These are phyloP conservation scores for Fusarium longipes DNA, from an alignment of 2,329 filamentous ascomycete genomes.

Conservation along the genomic window DNA sequence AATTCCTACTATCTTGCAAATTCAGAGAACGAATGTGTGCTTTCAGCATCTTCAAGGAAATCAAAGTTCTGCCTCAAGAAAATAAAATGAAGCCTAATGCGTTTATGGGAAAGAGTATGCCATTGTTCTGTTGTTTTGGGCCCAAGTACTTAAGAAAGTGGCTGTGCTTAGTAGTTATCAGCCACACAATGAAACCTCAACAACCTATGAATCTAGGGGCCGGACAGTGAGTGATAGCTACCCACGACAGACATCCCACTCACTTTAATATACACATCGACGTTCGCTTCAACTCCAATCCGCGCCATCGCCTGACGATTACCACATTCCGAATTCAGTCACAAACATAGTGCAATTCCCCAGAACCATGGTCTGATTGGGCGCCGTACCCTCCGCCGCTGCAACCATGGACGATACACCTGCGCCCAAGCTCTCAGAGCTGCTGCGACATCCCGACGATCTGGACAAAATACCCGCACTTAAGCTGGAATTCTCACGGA, in stretches of 20 bases:
- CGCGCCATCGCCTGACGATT: neutral
- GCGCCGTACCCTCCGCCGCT: constrained; percentile 29
- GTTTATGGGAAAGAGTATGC: neutral
- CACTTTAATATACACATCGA: constrained; percentile 17
- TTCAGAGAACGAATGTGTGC: neutral
- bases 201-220: constrained; percentile 5
- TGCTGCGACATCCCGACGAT: constrained; percentile 94
- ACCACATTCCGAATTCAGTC: neutral
- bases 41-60: neutral
- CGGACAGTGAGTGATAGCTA: constrained; percentile 33
- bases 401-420: constrained; percentile 66
- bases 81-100: too few relatives aligned
- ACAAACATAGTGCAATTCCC: neutral
- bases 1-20: neutral
- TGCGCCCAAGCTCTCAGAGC: constrained; percentile 86
- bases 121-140: constrained; percentile 1
- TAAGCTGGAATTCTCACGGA: constrained; percentile 92
- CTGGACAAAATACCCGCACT: constrained; percentile 93
- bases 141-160: too few relatives aligned
- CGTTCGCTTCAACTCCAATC: constrained; percentile 20
- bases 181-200: constrained; percentile 30
- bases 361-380: constrained; percentile 47
- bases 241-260: constrained; percentile 23
- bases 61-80: neutral
- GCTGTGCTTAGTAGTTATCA: constrained; percentile 34